These are phyloP conservation scores for Talaromyces proteolyticus DNA, from an alignment of 495 filamentous ascomycete genomes.

Conservation along the genomic window DNA sequence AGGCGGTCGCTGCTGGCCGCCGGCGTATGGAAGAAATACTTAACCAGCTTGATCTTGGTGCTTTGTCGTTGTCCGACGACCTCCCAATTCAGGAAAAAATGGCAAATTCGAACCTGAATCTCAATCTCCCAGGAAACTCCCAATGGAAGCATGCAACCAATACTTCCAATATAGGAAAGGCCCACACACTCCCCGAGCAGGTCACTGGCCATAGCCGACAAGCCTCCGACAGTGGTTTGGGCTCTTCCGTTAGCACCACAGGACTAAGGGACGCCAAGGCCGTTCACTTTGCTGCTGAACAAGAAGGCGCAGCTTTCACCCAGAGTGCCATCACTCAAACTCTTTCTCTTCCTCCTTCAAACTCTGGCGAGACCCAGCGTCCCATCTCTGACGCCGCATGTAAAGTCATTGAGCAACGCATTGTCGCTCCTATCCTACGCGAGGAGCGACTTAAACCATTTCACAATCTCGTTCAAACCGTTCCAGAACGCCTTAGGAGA, in stretches of 20 bases:
- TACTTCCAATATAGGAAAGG: too few relatives aligned
- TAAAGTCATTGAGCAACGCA: constrained; percentile 49
- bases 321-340: too few relatives aligned
- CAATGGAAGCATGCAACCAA: too few relatives aligned
- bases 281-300: background rate
- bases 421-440: constrained; percentile 51
- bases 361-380: constrained; percentile 9
- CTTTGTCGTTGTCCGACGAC: constrained; percentile 22
- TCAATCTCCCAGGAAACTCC: too few relatives aligned
- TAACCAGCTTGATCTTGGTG: constrained; percentile 32
- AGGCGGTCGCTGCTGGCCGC: constrained; percentile 41
- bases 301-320: background rate
- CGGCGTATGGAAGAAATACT: constrained; percentile 43
- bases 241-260: constrained; percentile 43
- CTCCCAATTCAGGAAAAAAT: constrained; percentile 18
- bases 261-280: background rate
- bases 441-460: constrained; percentile 63
- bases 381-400: constrained; percentile 28
- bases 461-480: constrained; percentile 67
- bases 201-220: constrained; percentile 22
- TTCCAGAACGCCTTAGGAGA: constrained; percentile 68
- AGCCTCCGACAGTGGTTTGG: constrained; percentile 49
- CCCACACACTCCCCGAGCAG: background rate
- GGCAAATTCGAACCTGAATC: too few relatives aligned
- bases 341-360: constrained; percentile 6